A percentile compares a stretch with the other conserved stretches of the same genome.
Conservation (phyloP, 345 rosid genomes). For the Eucalyptus virginea region DNA sequence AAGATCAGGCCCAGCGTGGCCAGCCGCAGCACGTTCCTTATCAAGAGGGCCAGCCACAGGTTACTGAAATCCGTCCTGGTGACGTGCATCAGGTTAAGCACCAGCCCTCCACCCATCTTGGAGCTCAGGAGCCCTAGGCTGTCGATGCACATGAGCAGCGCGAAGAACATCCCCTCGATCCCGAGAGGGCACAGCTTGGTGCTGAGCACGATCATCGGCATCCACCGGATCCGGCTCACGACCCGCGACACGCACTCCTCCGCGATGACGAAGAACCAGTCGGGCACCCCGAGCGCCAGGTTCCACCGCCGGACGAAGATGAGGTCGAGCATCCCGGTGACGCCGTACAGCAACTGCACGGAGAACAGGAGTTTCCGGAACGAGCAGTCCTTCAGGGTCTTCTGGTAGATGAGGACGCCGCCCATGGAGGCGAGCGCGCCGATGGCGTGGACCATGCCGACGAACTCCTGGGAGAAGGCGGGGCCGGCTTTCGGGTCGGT, state of each 20-base stretch:
- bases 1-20: conserved; percentile 51
- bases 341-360: conserved; percentile 49
- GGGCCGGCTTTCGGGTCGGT: conserved; percentile 75
- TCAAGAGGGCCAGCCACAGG: conserved; percentile 50
- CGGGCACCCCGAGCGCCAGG: conserved; percentile 48
- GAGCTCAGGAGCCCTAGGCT: conserved; percentile 55
- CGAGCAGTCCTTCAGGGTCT: conserved; percentile 47
- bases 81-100: conserved; percentile 43
- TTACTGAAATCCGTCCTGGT: conserved; percentile 50
- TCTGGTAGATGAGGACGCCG: conserved; percentile 73
- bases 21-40: conserved; percentile 48
- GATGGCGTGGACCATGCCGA: conserved; percentile 51
- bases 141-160: conserved; percentile 70
- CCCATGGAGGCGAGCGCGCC: conserved; percentile 73
- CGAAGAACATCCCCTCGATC: conserved; percentile 76
- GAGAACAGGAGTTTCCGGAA: conserved; percentile 47
- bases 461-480: conserved; percentile 77
- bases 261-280: conserved; percentile 52
- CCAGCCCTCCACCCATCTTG: conserved; percentile 60
- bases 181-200: conserved; percentile 70
- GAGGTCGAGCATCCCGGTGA: conserved; percentile 66
- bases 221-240: conserved; percentile 58
- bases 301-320: conserved; percentile 67
- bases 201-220: conserved; percentile 69
- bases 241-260: conserved; percentile 60